Evolutionary conservation across 2,329 filamentous ascomycete species (phyloP).

Genomic region (Chaetomium strumarium): DNA sequence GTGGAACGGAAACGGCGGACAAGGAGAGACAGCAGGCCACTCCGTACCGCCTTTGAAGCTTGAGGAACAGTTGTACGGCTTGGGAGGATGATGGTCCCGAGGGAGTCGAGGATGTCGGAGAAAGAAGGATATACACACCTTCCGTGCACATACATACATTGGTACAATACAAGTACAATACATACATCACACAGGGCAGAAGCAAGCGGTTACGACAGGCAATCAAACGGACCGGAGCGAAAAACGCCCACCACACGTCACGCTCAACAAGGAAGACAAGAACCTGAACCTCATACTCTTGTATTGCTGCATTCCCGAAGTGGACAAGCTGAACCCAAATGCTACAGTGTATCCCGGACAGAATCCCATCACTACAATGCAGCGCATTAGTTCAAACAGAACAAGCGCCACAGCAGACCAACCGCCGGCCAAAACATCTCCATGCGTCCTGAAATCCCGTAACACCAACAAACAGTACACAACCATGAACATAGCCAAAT

Average conservation of each 20-base stretch:
- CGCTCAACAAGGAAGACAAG: background rate
- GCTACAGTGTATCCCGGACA: slow-evolving; percentile 13
- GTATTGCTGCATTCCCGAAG: slow-evolving; percentile 13
- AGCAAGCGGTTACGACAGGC: background rate
- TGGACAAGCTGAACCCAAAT: slow-evolving; percentile 7
- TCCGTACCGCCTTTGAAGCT: too few relatives aligned
- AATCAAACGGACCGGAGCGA: background rate
- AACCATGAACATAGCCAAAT: background rate
- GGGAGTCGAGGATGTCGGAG: too few relatives aligned
- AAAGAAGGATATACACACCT: too few relatives aligned
- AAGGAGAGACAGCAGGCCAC: too few relatives aligned
- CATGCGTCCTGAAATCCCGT: background rate
- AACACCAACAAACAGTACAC: slow-evolving; percentile 6
- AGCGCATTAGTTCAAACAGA: background rate
- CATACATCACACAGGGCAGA: too few relatives aligned
- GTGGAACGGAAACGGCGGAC: too few relatives aligned
- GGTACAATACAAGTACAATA: too few relatives aligned
- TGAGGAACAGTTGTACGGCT: too few relatives aligned
- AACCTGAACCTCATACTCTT: slow-evolving; percentile 6
- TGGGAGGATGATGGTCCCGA: too few relatives aligned
- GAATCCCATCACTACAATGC: slow-evolving; percentile 9
- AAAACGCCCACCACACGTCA: too few relatives aligned
- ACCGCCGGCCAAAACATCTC: background rate
- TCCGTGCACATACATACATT: too few relatives aligned
- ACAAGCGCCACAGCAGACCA: background rate